Conservation (phyloP, 208 protist species). For the Wallacemonas collosoma region DNA sequence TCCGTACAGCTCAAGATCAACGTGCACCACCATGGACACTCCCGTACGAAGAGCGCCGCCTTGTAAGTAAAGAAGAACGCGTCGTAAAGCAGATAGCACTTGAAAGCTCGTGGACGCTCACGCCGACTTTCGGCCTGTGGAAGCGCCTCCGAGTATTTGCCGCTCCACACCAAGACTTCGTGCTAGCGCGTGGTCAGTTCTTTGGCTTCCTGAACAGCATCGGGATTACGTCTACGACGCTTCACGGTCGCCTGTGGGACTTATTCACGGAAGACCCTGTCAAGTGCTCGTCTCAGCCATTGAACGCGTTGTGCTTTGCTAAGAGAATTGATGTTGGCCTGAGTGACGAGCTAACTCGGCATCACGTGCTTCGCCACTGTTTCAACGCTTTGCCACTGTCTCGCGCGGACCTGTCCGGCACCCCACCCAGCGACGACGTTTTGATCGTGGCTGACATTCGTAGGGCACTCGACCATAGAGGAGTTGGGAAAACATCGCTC, state of each 20-base stretch:
- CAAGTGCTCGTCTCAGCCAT: not conserved
- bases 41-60: constrained; percentile 42
- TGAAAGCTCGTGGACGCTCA: constrained; percentile 45
- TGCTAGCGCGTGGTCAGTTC: constrained; percentile 29
- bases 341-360: constrained; percentile 17
- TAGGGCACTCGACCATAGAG: not conserved
- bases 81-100: constrained; percentile 40
- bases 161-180: constrained; percentile 42
- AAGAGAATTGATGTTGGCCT: constrained; percentile 54
- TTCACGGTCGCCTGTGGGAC: constrained; percentile 22
- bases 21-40: constrained; percentile 30
- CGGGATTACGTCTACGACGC: constrained; percentile 36
- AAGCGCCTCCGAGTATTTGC: constrained; percentile 35
- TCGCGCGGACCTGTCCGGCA: not conserved
- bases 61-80: constrained; percentile 34
- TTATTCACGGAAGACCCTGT: constrained; percentile 24
- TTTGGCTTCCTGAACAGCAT: constrained; percentile 30
- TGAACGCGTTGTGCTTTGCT: constrained; percentile 38
- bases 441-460: not conserved
- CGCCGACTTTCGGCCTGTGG: constrained; percentile 48
- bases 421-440: not conserved
- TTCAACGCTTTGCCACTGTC: constrained; percentile 33
- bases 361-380: constrained; percentile 40
- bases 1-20: constrained; percentile 6
- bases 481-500: not conserved